Evolutionary conservation across 129 eudicot species (phyloP).

Genomic region (Escallonia rubra): DNA sequence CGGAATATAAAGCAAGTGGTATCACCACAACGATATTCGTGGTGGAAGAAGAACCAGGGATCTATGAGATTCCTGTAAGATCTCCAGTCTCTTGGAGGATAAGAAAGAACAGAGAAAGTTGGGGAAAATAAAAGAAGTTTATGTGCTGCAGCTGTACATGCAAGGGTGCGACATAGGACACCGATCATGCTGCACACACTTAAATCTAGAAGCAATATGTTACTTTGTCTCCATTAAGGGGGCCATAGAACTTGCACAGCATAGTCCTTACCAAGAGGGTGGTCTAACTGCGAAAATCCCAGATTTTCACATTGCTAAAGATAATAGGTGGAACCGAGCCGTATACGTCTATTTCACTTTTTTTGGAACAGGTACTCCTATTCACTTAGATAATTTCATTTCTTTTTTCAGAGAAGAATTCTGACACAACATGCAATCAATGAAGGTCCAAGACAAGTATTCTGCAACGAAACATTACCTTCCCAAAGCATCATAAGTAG

Average conservation of each 20-base stretch:
- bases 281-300: no score
- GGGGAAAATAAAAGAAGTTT: not conserved
- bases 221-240: not conserved
- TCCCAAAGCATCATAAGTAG: slow-evolving; percentile 98
- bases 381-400: no score
- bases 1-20: no score
- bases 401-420: not conserved
- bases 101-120: no score
- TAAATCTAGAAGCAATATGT: not conserved
- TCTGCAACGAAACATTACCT: slow-evolving; percentile 41
- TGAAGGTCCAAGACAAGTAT: not conserved
- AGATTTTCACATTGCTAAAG: no score
- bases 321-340: no score
- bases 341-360: no score
- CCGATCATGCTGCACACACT: not conserved
- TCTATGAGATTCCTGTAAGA: no score
- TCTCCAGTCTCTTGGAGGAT: no score
- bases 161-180: not conserved
- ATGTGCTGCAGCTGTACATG: not conserved
- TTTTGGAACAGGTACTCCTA: no score
- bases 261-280: not conserved
- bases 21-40: no score
- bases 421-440: not conserved
- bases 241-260: not conserved
- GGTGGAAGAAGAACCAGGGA: no score